These are phyloP conservation scores for Adansonia gregorii DNA, from an alignment of 441 rosid genomes.

Conservation along the genomic window DNA sequence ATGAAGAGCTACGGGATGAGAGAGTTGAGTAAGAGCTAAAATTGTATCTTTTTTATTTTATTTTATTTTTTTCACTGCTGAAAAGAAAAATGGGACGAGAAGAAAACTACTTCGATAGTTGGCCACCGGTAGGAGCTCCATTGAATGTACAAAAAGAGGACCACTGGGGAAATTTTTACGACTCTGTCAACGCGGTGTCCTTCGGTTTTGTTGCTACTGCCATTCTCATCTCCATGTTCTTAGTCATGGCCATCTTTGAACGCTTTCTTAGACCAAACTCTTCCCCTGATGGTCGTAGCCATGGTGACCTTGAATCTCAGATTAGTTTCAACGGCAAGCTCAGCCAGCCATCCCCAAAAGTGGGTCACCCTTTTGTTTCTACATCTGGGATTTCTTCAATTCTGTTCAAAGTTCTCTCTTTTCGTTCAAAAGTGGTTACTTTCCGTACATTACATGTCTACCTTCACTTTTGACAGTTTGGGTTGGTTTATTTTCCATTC, in stretches of 20 bases:
- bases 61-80: not conserved
- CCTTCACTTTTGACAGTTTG: conserved; percentile 20
- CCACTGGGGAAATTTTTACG: conserved; percentile 69
- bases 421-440: not conserved
- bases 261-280: conserved; percentile 72
- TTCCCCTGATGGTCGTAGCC: conserved; percentile 24
- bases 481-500: conserved; percentile 35
- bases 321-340: conserved; percentile 59
- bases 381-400: not conserved
- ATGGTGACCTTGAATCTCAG: conserved; percentile 60
- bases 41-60: not conserved
- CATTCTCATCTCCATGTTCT: conserved; percentile 94
- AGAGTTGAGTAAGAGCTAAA: conserved; percentile 25
- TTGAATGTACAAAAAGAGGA: conserved; percentile 51
- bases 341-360: conserved; percentile 82
- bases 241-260: conserved; percentile 94
- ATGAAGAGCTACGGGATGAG: conserved; percentile 27
- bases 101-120: conserved; percentile 30
- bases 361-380: conserved; percentile 40
- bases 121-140: conserved; percentile 83
- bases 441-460: not conserved
- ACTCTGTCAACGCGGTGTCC: conserved; percentile 88
- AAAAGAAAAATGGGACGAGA: conserved; percentile 40
- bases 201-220: conserved; percentile 98
- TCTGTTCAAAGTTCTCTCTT: conserved; percentile 22